Evolutionary conservation across 306 rosid species (phyloP).

Genomic region (Astragalus membranaceus): DNA sequence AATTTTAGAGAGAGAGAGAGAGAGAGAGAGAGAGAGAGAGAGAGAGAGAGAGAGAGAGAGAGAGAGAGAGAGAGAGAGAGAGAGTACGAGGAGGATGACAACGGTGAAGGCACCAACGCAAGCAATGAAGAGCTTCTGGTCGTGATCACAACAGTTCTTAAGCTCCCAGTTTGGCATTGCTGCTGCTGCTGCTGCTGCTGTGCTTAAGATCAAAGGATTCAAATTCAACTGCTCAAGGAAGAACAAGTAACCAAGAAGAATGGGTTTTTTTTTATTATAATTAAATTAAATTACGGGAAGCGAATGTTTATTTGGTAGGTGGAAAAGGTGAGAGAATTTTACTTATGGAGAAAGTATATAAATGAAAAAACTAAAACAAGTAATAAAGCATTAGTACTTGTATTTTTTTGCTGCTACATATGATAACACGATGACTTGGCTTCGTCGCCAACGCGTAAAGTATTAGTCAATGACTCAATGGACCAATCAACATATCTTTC

Average conservation of each 20-base stretch:
- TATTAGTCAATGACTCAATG: neutral
- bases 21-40: constrained; percentile 16
- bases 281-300: too few relatives aligned
- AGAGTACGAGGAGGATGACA: constrained; percentile 59
- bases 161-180: constrained; percentile 88
- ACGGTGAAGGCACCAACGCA: constrained; percentile 63
- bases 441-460: neutral
- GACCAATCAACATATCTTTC: neutral
- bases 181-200: neutral
- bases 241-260: neutral
- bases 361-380: too few relatives aligned
- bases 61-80: neutral
- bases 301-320: too few relatives aligned
- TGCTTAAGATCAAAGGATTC: neutral
- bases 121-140: constrained; percentile 61
- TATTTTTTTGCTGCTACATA: neutral
- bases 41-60: neutral
- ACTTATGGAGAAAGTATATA: too few relatives aligned
- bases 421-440: neutral
- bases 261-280: too few relatives aligned
- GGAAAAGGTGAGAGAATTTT: neutral
- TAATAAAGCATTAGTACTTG: neutral
- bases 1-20: neutral
- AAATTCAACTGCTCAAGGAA: neutral
- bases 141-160: constrained; percentile 64